Base-by-base conservation (phyloP, 2,329 filamentous ascomycete genomes). In the Alternaria alternata region DNA sequence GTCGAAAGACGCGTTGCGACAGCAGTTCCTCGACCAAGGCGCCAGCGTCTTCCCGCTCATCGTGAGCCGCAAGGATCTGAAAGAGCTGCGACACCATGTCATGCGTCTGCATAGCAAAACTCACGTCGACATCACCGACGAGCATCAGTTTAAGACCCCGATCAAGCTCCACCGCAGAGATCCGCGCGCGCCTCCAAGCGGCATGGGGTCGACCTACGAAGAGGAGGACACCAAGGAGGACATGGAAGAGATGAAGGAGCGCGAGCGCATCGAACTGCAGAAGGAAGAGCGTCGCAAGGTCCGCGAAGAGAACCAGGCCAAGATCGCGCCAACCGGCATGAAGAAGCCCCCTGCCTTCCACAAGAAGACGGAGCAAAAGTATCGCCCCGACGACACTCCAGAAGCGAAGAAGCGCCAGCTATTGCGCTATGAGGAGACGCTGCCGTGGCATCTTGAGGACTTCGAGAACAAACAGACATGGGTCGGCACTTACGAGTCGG, bases 391-490 rank as follows among this genome's bases (percentile, higher is more conserved):
- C 58, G 87, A 89, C 74, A 88, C 88, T 2, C 86, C 86, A 81
- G 82, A 95, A 86, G 85, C 96, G 85, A 82, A 88, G 88, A 80
- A 90, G 60, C 82, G 82, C 51, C 82, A 85, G 42, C 83, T 87
- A 60, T 81, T 89, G 42, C 86, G 94, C 64, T 99, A 98, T 68
- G 95, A 98, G 76, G 95, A 99, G 78, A 93, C 94, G 4, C 83
- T 97, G 51, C 95, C 95, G 6, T 99, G 95, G 95, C 94, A 97
- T 76, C 80, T 99, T 36, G 95, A 99, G 76, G 95, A 99, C 77
- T 96, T 94, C 41, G 94, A 99, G 72, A 93, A 93, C 65, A 97
- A 94, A 78, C 94, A 97, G 70, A 91, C 92, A 3, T 98, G 94
- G 93, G 89, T 95, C 34, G 95, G 94, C 44, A 91, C 89, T 57